Evolutionary conservation across 2,329 filamentous ascomycete species (phyloP), one percentile per base, ranked within the genome.

Genomic region (Apiospora arundinis): DNA sequence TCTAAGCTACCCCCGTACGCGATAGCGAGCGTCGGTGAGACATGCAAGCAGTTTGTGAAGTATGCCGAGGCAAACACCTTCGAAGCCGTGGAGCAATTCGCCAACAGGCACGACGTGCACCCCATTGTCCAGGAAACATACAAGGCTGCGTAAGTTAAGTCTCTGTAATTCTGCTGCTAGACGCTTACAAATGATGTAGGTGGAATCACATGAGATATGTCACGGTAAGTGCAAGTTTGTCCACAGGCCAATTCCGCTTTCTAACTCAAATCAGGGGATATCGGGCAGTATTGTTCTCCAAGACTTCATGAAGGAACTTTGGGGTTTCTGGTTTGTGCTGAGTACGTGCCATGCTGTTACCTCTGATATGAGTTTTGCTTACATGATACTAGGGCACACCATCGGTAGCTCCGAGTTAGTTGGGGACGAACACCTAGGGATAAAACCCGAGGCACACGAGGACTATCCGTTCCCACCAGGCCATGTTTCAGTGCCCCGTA

Each of bases 241-340:
- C 46, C 79, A 75, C 8, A 79, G 78, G 70, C 68, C 16, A 74
- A 72, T 0, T 65, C 81, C 18, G 25, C 21, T 18, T 4, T 18
- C 49, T 48, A 70, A 23, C 69, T 7, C 73, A 76, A 14, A 80
- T 77, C 42, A 7, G 74, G 71, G 78, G 0, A 73, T 75, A 1
- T 72, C 75, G 25, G 72, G 75, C 18, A 80, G 84, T 46, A 74
- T 76, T 49, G 68, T 76, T 42, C 71, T 74, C 3, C 77, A 79
- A 40, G 70, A 74, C 0, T 80, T 87, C 4, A 70, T 88, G n/a
- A 71, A 73, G 0, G 81, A 82, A 12, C 78, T 85, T 4, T 83
- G 88, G 28, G 75, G 77, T 7, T 74, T 88, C 0, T 86, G 85
- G 83, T 85, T 87, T 73, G 83, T 83, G 3, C 82, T 83, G 14